Base-by-base conservation (phyloP, 2,329 filamentous ascomycete genomes). In the Diaporthe sp. region DNA sequence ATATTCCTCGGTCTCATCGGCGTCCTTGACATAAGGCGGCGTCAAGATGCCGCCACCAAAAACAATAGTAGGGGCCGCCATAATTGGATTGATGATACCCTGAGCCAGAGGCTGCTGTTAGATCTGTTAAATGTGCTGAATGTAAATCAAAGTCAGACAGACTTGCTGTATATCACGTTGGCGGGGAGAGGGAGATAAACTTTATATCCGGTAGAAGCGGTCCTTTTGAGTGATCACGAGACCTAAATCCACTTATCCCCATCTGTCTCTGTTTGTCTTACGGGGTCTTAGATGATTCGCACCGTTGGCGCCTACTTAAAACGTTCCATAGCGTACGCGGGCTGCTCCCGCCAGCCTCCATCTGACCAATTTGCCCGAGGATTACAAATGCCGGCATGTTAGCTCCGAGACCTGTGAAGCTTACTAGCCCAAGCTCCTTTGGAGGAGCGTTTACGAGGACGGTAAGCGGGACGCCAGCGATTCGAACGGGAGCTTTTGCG, bases 11-110 rank as follows among this genome's bases (percentile, higher is more conserved):
- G 57, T 25, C 15, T 75, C 52, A 19, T 72, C 35, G 12, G 33
- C 35, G 28, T 30, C 12, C 12, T 45, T 47, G 6, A 28, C 45
- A 8, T 15, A n/a, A 9, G 33, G 30, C 0, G 54, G 15, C 12
- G 15, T 72, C 7, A 75, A 54, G 45, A 4, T 17, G 2, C 52
- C 60, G 6, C 28, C 69, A 2, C 69, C 73, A n/a, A 75, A 75
- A 3, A 72, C 69, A n/a, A 72, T 61, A 7, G 45, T 8, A 15
- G 69, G 61, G 9, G 61, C n/a, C 25, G 61, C 7, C 73, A 72
- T 75, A 30, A 2, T 68, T 45, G 54, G 3, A 13, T 15, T 35
- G 22, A 28, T 28, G 33, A 4, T 4, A n/a, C 15, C n/a, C 35
- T 38, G 35, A 38, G n/a, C n/a, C n/a, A 25, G 35, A 38, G n/a